Evolutionary conservation across 495 filamentous ascomycete species (phyloP), one percentile per base, ranked within the genome.

Genomic region (Neurospora sp.): DNA sequence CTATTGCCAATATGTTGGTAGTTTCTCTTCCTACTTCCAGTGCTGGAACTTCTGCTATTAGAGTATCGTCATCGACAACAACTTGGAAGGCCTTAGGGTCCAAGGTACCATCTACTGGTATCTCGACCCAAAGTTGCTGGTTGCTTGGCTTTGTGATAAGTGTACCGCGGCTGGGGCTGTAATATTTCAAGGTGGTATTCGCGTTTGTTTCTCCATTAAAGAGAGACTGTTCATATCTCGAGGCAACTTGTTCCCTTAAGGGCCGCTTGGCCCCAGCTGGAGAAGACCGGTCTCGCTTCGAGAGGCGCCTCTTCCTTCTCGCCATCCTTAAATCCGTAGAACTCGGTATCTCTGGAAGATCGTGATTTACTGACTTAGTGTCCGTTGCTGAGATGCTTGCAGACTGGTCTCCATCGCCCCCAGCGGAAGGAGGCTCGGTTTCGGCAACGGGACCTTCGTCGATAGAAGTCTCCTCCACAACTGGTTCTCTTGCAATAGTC

Each of bases 81-180:
- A 65, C 53, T 65, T 65, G 22, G 6, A 65, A 65, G 53, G 22
- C 14, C 53, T 35, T 16, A 37, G 53, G 53, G 14, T 31, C 53
- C 27, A 65, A 37, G 22, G 7, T 37, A 17, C 53, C 27, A 17
- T 65, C 7, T 16, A 17, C 53, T 16, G 53, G 53, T 65, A 80
- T 76, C 20, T 80, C 79, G 37, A 80, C 79, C 12, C 68, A 69
- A n/a, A 80, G 48, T 8, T 27, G 73, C 40, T 80, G 79, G 42
- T 76, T 76, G 22, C 20, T 70, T 31, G 79, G 77, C 42, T 80
- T 80, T 12, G 27, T 69, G 17, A 69, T 22, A 16, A 73, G n/a
- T 40, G 39, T 76, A 3, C 20, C 20, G 16, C 27, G 14, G 53
- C 53, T 65, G 14, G 53, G 27, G 14, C 53, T 31, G 53, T 65